Evolutionary conservation across 73 alveolate genomes (phyloP).

Genomic region (Tetrahymena thermophila): DNA sequence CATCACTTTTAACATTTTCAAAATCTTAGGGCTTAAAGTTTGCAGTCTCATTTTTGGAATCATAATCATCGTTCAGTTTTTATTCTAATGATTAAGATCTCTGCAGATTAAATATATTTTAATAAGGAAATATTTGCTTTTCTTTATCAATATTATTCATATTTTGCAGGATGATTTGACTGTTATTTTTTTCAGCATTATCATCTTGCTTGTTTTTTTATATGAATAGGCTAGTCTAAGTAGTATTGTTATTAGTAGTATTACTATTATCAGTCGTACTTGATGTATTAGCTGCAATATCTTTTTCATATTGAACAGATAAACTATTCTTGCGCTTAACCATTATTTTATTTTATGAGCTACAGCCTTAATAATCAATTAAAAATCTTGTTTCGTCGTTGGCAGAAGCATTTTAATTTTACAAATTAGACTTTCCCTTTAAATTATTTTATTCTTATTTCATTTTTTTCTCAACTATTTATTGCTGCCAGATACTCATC

Average conservation of each 20-base stretch:
- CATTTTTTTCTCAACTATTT: background rate
- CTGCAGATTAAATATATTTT: background rate
- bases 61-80: background rate
- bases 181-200: background rate
- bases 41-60: background rate
- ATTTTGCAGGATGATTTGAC: background rate
- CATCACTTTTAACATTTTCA: background rate
- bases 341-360: background rate
- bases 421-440: background rate
- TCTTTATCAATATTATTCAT: background rate
- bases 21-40: background rate
- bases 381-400: background rate
- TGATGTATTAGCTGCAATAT: background rate
- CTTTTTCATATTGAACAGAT: background rate
- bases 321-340: background rate
- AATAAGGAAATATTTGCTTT: background rate
- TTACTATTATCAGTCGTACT: background rate
- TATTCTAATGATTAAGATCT: background rate
- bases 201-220: background rate
- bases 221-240: background rate
- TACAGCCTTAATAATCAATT: background rate
- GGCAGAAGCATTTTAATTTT: background rate
- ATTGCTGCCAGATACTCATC: background rate
- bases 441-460: background rate
- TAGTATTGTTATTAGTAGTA: background rate